Conservation (phyloP, 208 protist genomes). For the Crithidia bombi region DNA sequence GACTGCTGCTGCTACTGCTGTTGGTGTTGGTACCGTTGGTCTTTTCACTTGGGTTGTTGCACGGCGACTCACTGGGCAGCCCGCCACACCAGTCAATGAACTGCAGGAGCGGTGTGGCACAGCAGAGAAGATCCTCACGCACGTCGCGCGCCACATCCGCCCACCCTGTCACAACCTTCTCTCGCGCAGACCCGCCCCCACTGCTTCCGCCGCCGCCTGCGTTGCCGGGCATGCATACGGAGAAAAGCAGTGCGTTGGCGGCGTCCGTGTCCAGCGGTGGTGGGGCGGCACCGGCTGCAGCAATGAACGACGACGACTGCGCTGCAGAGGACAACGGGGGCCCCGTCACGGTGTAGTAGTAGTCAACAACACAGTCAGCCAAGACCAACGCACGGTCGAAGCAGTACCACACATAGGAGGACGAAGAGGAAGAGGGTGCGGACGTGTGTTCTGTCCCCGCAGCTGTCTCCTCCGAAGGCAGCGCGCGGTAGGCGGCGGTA, state of each 20-base stretch:
- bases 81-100: conserved; percentile 28
- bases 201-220: neutral
- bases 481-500: conserved; percentile 71
- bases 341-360: conserved; percentile 56
- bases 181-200: neutral
- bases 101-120: conserved; percentile 27
- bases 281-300: neutral
- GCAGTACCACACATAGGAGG: conserved; percentile 83
- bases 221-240: neutral
- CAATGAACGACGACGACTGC: conserved; percentile 2
- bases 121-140: conserved; percentile 27
- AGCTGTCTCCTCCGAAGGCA: conserved; percentile 27
- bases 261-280: neutral
- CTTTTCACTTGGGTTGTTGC: too few species aligned
- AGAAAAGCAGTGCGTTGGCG: neutral
- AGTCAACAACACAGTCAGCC: conserved; percentile 90
- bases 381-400: conserved; percentile 83
- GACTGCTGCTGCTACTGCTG: neutral
- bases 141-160: conserved; percentile 12
- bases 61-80: neutral
- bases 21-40: neutral
- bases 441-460: too few species aligned
- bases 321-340: neutral
- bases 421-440: too few species aligned
- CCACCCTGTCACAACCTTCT: neutral